phyloP scores from a whole-genome alignment of 1,284 basidiomycete genomes.

The Trichosporon ovoides region DNA sequence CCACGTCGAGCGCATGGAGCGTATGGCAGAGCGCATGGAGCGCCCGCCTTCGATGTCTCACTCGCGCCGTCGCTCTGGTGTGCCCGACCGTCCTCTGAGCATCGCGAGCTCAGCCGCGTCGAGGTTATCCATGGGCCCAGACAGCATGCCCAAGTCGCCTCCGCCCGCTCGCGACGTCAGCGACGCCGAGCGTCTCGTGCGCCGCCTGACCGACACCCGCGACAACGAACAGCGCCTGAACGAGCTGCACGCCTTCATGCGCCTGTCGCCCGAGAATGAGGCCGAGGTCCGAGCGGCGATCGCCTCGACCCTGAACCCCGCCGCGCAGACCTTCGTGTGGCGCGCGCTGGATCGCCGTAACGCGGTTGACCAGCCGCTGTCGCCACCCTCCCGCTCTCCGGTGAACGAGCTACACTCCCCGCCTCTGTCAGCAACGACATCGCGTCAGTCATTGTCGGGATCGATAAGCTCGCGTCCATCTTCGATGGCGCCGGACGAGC shows the following conservation, averaged over 20 bases:
- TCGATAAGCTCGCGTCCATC: slow-evolving; percentile 10
- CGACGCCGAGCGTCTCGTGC: slow-evolving; percentile 37
- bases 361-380: slow-evolving; percentile 33
- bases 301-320: slow-evolving; percentile 28
- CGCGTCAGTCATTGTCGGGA: slow-evolving; percentile 6
- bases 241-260: slow-evolving; percentile 90
- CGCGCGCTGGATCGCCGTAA: slow-evolving; percentile 37
- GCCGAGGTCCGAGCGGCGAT: slow-evolving; percentile 64
- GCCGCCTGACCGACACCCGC: slow-evolving; percentile 71
- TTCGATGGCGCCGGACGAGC: slow-evolving; percentile 32
- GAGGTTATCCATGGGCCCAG: slow-evolving; percentile 8
- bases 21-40: slow-evolving; percentile 1
- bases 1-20: slow-evolving; percentile 2
- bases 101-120: slow-evolving; percentile 35
- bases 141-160: slow-evolving; percentile 37
- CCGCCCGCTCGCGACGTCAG: slow-evolving; percentile 52
- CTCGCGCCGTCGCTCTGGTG: slow-evolving; percentile 7
- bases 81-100: slow-evolving; percentile 25
- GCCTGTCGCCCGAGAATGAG: slow-evolving; percentile 82
- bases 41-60: background rate
- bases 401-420: slow-evolving; percentile 19
- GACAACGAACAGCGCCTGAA: slow-evolving; percentile 83
- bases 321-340: slow-evolving; percentile 39
- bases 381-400: slow-evolving; percentile 17
- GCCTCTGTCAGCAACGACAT: slow-evolving; percentile 16